Conservation (phyloP, 2,329 filamentous ascomycete genomes). For the Thielaviopsis populi region DNA sequence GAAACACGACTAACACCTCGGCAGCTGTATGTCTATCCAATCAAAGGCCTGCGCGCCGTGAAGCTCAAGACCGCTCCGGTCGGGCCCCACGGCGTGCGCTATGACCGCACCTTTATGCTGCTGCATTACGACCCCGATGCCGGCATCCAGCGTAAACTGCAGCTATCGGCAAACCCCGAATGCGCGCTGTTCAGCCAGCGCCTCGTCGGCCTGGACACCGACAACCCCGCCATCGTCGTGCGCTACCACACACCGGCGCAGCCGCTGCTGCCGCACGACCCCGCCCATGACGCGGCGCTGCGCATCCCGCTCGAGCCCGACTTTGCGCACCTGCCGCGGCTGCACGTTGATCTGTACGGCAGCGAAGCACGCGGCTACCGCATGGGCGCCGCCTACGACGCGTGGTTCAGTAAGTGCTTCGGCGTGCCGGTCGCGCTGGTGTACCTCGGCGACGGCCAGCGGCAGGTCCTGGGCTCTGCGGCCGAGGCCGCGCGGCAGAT, state of each 20-base stretch:
- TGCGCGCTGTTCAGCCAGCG: constrained; percentile 50
- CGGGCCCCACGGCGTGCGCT: constrained; percentile 44
- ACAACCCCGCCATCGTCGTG: neutral
- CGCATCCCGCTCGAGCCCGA: constrained; percentile 43
- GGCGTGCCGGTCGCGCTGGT: constrained; percentile 46
- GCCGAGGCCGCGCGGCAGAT: neutral
- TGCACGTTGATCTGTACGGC: constrained; percentile 43
- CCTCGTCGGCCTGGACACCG: constrained; percentile 25
- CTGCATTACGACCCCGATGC: constrained; percentile 34
- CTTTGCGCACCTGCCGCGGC: constrained; percentile 28
- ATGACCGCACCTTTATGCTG: constrained; percentile 60
- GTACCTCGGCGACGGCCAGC: constrained; percentile 47
- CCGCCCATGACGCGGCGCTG: constrained; percentile 28
- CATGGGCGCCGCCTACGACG: constrained; percentile 44
- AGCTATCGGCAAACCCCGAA: constrained; percentile 40
- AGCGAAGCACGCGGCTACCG: constrained; percentile 44
- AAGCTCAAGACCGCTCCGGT: constrained; percentile 38
- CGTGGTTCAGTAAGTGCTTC: constrained; percentile 54
- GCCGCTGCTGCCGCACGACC: constrained; percentile 18
- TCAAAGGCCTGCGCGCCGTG: constrained; percentile 55
- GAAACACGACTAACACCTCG: neutral
- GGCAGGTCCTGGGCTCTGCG: constrained; percentile 45
- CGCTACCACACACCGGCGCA: neutral
- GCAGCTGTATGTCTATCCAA: constrained; percentile 53
- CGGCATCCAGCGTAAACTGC: constrained; percentile 38